Base-by-base conservation (phyloP, 495 filamentous ascomycete species). In the Penicillium parvum region DNA sequence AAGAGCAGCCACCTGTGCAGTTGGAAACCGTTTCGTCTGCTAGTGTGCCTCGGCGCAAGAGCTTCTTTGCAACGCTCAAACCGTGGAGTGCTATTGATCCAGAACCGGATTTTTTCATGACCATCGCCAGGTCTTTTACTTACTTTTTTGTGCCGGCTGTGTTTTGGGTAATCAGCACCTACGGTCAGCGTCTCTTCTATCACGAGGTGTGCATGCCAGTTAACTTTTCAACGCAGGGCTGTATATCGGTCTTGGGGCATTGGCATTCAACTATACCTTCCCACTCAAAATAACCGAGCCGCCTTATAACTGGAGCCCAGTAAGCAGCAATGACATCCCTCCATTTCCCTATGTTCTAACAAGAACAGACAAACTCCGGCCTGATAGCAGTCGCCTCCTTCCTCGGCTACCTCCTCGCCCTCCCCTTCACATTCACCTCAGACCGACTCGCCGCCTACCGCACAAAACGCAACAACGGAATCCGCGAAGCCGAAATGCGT, bases 401-500 rank as follows among this genome's bases (percentile, higher is more conserved):
- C 20, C 45, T 73, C 22, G 78, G 78, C 27, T 82, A 73, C 48
- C 42, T 66, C 19, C 55, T 78, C 25, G 77, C 78, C 18, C 54
- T 82, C 28, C 78, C 78, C 6, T 76, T 82, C 55, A 75, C 73
- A 11, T 65, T 73, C 5, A 68, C 69, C 7, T 79, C 76, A 1
- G 77, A 82, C 55, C 63, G 63, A 12, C 66, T 82, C 12, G 78
- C 77, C 3, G 78, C 78, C 14, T 63, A 67, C 53, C 67, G 75
- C 2, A 80, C 77, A 1, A 69, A 68, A 22, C 62, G 65, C 19
- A 82, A 82, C 62, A 58, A 66, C 42, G 66, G 69, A 32, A 73
- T 80, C 50, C 75, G 78, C 39, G 78, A 82, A 55, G 73, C 78
- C 27, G 78, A 82, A 54, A 80, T 82, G 77, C 75, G 78, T 1